These are phyloP conservation scores for Schizochytrium sp. DNA, from an alignment of 108 stramenopile genomes.

Conservation along the genomic window DNA sequence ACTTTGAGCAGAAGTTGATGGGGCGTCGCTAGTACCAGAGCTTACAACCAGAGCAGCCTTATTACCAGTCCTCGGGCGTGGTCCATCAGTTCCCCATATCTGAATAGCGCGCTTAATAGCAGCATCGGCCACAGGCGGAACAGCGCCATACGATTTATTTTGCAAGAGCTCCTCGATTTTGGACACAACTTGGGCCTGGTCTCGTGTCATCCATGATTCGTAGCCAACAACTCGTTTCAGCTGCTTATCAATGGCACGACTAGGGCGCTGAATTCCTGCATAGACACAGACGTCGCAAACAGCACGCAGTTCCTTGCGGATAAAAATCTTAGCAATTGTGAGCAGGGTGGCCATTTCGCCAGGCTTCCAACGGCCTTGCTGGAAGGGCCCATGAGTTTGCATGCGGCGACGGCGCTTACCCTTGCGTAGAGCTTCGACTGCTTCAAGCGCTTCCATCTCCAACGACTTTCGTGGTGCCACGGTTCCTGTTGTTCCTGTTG, in stretches of 20 bases:
- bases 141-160: conserved; percentile 8
- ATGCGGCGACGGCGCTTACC: conserved; percentile 21
- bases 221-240: conserved; percentile 48
- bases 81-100: background rate
- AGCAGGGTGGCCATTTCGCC: conserved; percentile 53
- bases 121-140: conserved; percentile 1
- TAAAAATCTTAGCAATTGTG: conserved; percentile 10
- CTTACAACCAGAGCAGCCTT: no score
- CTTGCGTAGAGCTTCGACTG: conserved; percentile 30
- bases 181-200: background rate
- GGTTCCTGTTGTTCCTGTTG: no score
- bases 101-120: conserved; percentile 13
- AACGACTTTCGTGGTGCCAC: background rate
- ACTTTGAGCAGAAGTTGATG: no score
- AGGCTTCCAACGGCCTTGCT: conserved; percentile 53
- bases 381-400: background rate
- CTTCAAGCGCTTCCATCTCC: background rate
- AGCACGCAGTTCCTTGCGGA: conserved; percentile 26
- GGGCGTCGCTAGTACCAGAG: no score
- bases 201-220: conserved; percentile 37
- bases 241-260: conserved; percentile 58
- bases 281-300: conserved; percentile 33
- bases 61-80: background rate
- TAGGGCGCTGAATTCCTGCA: conserved; percentile 9
- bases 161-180: conserved; percentile 32